Evolutionary conservation across 2,329 filamentous ascomycete genomes (phyloP).

Genomic region (Macroventuria anomochaeta): DNA sequence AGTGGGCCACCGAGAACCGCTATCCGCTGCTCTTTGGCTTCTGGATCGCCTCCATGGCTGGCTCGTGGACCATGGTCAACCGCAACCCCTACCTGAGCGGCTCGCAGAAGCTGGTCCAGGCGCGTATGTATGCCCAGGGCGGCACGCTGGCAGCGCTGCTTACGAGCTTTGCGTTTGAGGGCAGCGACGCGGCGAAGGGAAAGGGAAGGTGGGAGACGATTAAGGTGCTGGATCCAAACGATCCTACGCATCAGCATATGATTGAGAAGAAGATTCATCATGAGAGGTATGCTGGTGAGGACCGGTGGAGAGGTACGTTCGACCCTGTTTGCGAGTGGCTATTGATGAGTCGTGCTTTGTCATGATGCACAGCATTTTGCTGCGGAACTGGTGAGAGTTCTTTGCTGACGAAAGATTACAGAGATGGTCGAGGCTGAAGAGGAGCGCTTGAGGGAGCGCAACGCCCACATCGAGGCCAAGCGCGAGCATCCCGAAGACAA

Average conservation of each 20-base stretch:
- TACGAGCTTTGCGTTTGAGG: constrained; percentile 82
- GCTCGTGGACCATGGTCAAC: constrained; percentile 76
- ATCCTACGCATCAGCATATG: constrained; percentile 80
- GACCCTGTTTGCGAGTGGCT: neutral
- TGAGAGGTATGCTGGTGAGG: constrained; percentile 85
- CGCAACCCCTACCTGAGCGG: constrained; percentile 76
- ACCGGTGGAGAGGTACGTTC: constrained; percentile 84
- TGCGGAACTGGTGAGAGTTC: constrained; percentile 3
- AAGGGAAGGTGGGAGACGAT: constrained; percentile 84
- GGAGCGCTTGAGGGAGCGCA: constrained; percentile 61
- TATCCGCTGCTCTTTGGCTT: constrained; percentile 84
- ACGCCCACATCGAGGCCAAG: constrained; percentile 33
- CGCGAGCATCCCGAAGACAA: constrained; percentile 22
- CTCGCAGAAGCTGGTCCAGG: constrained; percentile 89
- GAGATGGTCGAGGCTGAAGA: constrained; percentile 87
- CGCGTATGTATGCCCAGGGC: constrained; percentile 91
- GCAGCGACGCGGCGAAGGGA: constrained; percentile 76
- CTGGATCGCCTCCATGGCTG: constrained; percentile 81
- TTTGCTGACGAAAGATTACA: constrained; percentile 45
- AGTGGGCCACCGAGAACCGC: constrained; percentile 79
- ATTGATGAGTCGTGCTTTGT: constrained; percentile 19
- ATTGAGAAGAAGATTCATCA: constrained; percentile 89
- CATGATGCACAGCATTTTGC: constrained; percentile 8
- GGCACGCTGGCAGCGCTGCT: constrained; percentile 85
- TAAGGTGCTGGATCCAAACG: constrained; percentile 78